A percentile compares a stretch with the other conserved stretches of the same genome.
phyloP scores from a whole-genome alignment of 2,329 filamentous ascomycete genomes.

The Aspergillus bombycis region DNA sequence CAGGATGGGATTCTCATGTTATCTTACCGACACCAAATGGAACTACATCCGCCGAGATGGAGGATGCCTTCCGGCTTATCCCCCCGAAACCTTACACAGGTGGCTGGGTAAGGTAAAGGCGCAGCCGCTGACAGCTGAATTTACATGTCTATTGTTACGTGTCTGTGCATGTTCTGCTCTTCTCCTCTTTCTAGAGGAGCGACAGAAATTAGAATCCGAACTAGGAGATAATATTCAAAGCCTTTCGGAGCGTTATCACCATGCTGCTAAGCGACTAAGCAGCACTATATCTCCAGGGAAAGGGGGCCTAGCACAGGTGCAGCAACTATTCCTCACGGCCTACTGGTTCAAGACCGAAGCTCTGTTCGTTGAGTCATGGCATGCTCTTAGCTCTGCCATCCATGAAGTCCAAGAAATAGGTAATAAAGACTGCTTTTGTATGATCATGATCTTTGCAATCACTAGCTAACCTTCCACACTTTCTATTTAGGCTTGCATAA shows the following conservation, averaged over 20 bases:
- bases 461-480: background rate
- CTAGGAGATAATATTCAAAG: conserved; percentile 43
- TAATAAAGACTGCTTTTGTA: conserved; percentile 27
- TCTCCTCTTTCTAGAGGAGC: conserved; percentile 42
- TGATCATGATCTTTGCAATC: background rate
- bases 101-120: conserved; percentile 44
- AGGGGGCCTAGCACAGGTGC: conserved; percentile 50
- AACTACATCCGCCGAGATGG: conserved; percentile 34
- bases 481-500: conserved; percentile 38
- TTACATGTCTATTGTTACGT: conserved; percentile 52
- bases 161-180: conserved; percentile 52
- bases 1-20: background rate
- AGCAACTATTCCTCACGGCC: conserved; percentile 54
- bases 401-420: conserved; percentile 55
- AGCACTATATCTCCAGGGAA: conserved; percentile 47
- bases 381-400: conserved; percentile 48
- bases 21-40: background rate
- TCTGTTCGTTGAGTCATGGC: conserved; percentile 54
- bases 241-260: conserved; percentile 47
- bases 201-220: conserved; percentile 50
- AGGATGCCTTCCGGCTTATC: conserved; percentile 33
- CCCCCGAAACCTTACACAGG: conserved; percentile 45
- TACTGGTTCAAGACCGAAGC: conserved; percentile 54
- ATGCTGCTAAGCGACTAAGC: conserved; percentile 49
- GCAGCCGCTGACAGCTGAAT: conserved; percentile 43